Conservation (phyloP, 345 rosid genomes). For the Citrus australasica region DNA sequence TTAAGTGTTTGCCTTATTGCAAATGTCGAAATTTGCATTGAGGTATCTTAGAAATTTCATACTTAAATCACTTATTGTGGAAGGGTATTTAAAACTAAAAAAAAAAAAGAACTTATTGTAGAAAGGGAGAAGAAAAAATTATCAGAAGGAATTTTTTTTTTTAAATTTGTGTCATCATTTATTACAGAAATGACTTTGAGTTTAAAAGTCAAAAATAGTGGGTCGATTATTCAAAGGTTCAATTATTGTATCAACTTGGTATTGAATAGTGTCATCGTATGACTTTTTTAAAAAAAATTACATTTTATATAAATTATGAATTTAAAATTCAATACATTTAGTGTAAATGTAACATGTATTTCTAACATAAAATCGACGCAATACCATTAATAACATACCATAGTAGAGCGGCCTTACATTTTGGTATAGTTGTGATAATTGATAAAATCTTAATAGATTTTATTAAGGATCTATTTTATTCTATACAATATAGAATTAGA, state of each 20-base stretch:
- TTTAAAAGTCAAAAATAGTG: not conserved
- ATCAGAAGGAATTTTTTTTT: not conserved
- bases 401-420: too few species aligned
- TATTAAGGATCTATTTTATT: too few species aligned
- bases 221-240: not conserved
- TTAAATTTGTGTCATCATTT: not conserved
- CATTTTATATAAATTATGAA: too few species aligned
- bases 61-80: too few species aligned
- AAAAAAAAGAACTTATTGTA: too few species aligned
- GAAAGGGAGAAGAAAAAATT: not conserved
- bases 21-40: too few species aligned
- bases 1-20: too few species aligned
- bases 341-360: not conserved
- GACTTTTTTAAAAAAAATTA: not conserved
- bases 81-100: too few species aligned
- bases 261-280: not conserved
- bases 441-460: too few species aligned
- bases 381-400: not conserved
- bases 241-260: not conserved
- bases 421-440: too few species aligned
- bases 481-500: accelerated
- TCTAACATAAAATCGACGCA: not conserved
- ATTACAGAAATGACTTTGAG: not conserved
- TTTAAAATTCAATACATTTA: too few species aligned
- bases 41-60: too few species aligned